Evolutionary conservation across 371 early-diverging fungal genomes (phyloP).

Genomic region (Mortierella sp.): DNA sequence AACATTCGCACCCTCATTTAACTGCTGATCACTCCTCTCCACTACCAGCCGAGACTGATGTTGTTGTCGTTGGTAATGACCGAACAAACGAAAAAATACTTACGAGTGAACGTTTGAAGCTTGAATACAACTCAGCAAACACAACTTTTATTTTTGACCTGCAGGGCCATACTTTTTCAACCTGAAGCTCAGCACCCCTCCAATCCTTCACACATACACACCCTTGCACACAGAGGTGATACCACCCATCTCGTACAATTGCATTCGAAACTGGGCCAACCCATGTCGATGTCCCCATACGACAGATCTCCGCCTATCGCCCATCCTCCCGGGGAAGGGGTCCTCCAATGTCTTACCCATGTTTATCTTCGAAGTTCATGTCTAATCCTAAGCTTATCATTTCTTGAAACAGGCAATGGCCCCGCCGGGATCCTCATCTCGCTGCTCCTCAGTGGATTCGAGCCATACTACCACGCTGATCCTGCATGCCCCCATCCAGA

Average conservation of each 20-base stretch:
- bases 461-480: constrained; percentile 53
- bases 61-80: constrained; percentile 45
- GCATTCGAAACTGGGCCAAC: neutral
- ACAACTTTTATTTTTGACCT: no score
- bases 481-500: constrained; percentile 47
- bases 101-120: neutral
- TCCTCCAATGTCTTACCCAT: neutral
- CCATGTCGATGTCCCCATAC: neutral
- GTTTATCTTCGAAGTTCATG: neutral
- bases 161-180: no score
- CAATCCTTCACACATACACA: no score
- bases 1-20: neutral
- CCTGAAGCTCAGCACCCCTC: neutral
- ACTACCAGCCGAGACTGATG: constrained; percentile 30
- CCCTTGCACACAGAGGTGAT: neutral
- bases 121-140: neutral
- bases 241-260: neutral
- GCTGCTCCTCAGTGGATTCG: constrained; percentile 44
- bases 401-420: constrained; percentile 39
- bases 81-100: neutral
- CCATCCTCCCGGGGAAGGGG: neutral
- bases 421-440: constrained; percentile 56
- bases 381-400: neutral
- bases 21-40: neutral
- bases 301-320: neutral